Base-by-base conservation (phyloP, 192 early-diverging fungal species). In the Obelidium mucronatum region DNA sequence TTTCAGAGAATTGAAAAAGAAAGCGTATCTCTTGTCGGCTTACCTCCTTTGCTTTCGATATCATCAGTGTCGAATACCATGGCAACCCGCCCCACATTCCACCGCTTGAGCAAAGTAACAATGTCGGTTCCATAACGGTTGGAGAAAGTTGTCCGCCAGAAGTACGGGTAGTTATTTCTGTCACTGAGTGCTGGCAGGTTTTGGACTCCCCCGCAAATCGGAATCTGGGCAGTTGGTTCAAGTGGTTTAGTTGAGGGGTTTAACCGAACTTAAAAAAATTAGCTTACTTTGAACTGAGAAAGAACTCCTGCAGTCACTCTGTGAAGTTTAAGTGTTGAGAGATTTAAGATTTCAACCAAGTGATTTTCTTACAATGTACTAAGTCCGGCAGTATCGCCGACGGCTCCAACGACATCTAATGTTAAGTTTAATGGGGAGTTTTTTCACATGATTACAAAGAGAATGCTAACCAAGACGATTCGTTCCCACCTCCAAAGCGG, bases 101-200 rank as follows among this genome's bases (percentile, higher is more conserved):
- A 67, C 1, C 6, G 39, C 13, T 28, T 36, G 22, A 67, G 48
- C 1, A 67, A 31, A 33, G 24, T 13, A n/a, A 36, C 22, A 2
- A 67, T 22, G 19, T 67, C 22, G 8, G n/a, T 17, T 1, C 66
- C 66, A 11, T 36, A 67, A 22, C 28, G 19, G 48, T 67, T 51
- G 15, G 62, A 64, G 15, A 39, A 39, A 3, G 36, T 37, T 8
- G 37, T 30, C 26, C 62, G 30, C 28, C 28, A 64, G 34, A 36
- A 64, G 35, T 64, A 64, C 22, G 62, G 62, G 34, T 39, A 40
- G 39, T 64, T 64, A 22, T 64, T 22, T 64, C 34, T 64, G 62
- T 64, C 34, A 13, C 40, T 51, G 2, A 67, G 30, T 13, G 48
- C 24, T 48, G 39, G 66, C 6, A 34, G 33, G 30, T 42, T 51